Evolutionary conservation across 441 rosid species (phyloP).

Genomic region (Dalechampia spathulata): DNA sequence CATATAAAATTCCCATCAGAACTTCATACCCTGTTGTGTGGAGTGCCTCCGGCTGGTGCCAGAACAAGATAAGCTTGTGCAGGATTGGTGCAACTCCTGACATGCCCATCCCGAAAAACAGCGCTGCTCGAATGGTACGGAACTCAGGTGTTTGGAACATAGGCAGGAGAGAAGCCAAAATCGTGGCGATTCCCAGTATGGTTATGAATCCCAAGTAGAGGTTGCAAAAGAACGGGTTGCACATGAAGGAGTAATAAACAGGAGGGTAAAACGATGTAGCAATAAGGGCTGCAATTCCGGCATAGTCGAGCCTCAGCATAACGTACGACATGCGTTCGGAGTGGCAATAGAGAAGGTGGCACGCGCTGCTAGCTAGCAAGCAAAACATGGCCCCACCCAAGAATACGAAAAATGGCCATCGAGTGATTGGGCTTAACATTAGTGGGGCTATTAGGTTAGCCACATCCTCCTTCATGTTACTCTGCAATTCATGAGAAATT

Average conservation of each 20-base stretch:
- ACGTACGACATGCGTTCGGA: conserved; percentile 35
- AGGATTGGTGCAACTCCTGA: conserved; percentile 32
- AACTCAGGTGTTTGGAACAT: conserved; percentile 32
- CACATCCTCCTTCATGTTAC: conserved; percentile 20
- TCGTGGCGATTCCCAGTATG: conserved; percentile 25
- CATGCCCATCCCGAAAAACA: conserved; percentile 38
- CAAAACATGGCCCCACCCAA: conserved; percentile 45
- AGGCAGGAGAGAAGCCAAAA: conserved; percentile 30
- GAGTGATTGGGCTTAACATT: conserved; percentile 24
- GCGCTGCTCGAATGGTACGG: conserved; percentile 23
- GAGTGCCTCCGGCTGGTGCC: conserved; percentile 31
- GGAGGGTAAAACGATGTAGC: conserved; percentile 23
- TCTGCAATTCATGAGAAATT: conserved; percentile 16
- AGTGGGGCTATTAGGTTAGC: conserved; percentile 18
- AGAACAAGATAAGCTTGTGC: conserved; percentile 34
- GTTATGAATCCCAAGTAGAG: conserved; percentile 36
- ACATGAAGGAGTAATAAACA: conserved; percentile 9
- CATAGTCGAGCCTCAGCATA: conserved; percentile 38
- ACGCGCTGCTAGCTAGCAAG: conserved; percentile 34
- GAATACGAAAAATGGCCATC: conserved; percentile 43
- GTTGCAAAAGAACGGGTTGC: conserved; percentile 14
- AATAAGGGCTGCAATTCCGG: conserved; percentile 38
- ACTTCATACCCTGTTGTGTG: conserved; percentile 34
- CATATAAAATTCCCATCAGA: conserved; percentile 34
- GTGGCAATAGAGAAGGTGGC: conserved; percentile 41